Percentiles rank a stretch among this genome's conserved stretches.
These are phyloP conservation scores for Sporothrix sp. DNA, from an alignment of 2,329 filamentous ascomycete genomes.

Conservation along the genomic window DNA sequence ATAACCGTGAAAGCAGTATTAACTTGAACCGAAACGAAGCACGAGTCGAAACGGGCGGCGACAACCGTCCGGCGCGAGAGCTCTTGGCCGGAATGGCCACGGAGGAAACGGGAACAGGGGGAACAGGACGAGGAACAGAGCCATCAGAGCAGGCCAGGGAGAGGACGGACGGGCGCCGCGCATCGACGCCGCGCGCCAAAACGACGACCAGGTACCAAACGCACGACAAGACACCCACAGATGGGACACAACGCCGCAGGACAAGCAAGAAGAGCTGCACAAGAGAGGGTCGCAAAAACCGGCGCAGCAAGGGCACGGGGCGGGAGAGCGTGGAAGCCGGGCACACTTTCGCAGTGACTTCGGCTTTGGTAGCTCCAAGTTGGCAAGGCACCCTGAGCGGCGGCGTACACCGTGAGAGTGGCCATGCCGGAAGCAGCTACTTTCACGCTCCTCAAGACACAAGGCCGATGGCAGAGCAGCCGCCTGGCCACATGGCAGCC, in stretches of 20 bases:
- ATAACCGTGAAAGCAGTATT: slow-evolving; percentile 2
- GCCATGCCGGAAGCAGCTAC: neutral
- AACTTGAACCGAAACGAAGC: neutral
- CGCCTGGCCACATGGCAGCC: neutral
- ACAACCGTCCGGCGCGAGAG: neutral
- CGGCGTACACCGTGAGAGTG: neutral
- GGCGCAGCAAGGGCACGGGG: too few relatives aligned
- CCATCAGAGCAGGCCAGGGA: too few relatives aligned
- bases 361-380: too few relatives aligned
- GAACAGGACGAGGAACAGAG: neutral
- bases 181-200: too few relatives aligned
- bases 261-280: too few relatives aligned
- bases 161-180: too few relatives aligned
- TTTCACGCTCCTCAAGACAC: neutral
- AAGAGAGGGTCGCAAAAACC: too few relatives aligned
- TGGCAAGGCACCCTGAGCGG: neutral
- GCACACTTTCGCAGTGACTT: neutral
- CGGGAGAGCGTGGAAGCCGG: too few relatives aligned
- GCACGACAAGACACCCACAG: too few relatives aligned
- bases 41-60: neutral
- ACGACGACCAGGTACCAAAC: too few relatives aligned
- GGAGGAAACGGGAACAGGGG: neutral
- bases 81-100: neutral
- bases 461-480: neutral
- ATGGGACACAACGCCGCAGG: too few relatives aligned